These are phyloP conservation scores for Climacium dendroides DNA, from an alignment of 225 moss, liverwort and hornwort genomes.

Conservation along the genomic window DNA sequence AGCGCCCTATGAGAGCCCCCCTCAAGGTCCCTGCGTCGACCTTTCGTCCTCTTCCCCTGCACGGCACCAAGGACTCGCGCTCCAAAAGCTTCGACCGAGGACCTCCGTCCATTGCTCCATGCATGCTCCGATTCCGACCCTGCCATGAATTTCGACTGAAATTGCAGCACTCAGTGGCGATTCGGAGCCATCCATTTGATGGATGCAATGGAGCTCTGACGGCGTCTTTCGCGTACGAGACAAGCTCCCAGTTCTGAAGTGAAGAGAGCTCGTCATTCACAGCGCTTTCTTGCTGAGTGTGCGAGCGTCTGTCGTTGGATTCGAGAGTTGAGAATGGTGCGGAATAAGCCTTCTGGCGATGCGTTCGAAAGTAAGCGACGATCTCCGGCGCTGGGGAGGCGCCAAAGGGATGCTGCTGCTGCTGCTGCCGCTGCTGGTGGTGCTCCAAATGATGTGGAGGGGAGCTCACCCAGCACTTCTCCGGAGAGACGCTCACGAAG, in stretches of 20 bases:
- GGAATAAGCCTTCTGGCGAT: slow-evolving; percentile 36
- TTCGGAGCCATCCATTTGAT: background rate
- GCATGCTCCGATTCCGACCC: background rate
- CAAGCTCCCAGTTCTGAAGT: background rate
- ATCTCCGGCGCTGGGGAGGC: slow-evolving; percentile 27
- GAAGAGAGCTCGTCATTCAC: background rate
- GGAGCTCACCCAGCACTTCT: background rate
- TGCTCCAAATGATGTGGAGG: background rate
- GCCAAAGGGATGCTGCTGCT: background rate
- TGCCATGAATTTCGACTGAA: background rate
- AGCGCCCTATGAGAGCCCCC: background rate
- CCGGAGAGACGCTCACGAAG: background rate
- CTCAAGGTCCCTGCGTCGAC: background rate
- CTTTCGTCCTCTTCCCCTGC: background rate
- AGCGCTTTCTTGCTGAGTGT: background rate
- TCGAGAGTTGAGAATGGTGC: background rate
- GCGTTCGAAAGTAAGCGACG: slow-evolving; percentile 35
- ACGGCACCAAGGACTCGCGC: background rate
- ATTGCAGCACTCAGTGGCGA: background rate
- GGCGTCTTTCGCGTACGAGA: background rate
- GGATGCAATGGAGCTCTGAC: background rate
- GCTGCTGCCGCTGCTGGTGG: background rate
- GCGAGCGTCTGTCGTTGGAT: background rate
- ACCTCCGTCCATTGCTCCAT: no score
- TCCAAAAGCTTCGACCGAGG: background rate